Evolutionary conservation across 2,329 filamentous ascomycete genomes (phyloP), one percentile per base, ranked within the genome.

Genomic region (Alternaria gansuensis): DNA sequence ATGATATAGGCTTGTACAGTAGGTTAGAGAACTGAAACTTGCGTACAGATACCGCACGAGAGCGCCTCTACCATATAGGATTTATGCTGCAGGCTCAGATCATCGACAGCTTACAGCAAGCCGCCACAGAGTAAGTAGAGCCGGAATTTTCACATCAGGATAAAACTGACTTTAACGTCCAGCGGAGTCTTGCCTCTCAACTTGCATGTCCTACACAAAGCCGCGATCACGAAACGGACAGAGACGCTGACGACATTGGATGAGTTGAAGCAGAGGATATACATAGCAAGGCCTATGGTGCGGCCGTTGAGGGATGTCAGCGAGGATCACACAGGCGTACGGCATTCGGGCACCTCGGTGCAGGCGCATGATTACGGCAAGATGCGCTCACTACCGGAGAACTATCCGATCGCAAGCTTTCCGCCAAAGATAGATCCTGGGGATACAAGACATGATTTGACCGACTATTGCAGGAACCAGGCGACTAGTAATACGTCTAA

Each of bases 41-140:
- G 36, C 62, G 24, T 62, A 40, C 60, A 79, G 77, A 68, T 41
- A 68, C 72, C 31, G 76, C 77, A 11, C 68, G 75, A 51, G 72
- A 79, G 41, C 75, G 70, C 9, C 66, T 79, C 3, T 63, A 76
- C 5, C 75, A 78, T 54, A 74, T 80, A 23, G 73, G 76, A 13
- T 68, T 79, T 7, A 66, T 74, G n/a, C 69, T 81, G 56, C 77
- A 80, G 58, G 73, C 75, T 24, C 76, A 80, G 56, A 74, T 79
- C 17, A 76, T 81, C 44, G 71, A 73, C 49, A 72, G 72, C 49
- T 63, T 80, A 21, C 74, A 79, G 55, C 68, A 78, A 53, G 76
- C 74, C n/a, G 66, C 71, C 34, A 55, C 51, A 36, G 69, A 76
- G 40, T 72, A 73, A 37, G 71, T 50, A 5, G 73, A 26, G 65